phyloP scores from a whole-genome alignment of 805 yeast species.

The Myxozyma monticola region DNA sequence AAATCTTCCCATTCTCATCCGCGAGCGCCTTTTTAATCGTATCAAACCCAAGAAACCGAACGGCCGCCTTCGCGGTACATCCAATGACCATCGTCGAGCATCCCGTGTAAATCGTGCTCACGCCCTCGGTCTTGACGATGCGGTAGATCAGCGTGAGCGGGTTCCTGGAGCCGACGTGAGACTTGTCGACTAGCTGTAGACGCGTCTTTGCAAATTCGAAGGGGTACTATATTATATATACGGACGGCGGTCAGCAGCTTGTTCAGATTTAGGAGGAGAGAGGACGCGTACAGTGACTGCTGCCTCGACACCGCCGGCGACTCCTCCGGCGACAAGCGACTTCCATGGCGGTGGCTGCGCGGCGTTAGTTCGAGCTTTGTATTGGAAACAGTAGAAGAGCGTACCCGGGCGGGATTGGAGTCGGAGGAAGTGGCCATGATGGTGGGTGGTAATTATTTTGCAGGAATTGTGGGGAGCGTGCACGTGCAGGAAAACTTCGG shows the following conservation, averaged over 20 bases:
- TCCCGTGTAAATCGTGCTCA: constrained; percentile 80
- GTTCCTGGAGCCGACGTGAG: constrained; percentile 45
- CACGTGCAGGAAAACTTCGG: too few species aligned
- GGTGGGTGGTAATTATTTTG: too few species aligned
- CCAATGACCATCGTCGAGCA: constrained; percentile 97
- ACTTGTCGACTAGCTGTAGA: constrained; percentile 60
- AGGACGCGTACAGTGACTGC: constrained; percentile 56
- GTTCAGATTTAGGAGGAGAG: not conserved
- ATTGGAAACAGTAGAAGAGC: too few species aligned
- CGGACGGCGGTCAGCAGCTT: too few species aligned
- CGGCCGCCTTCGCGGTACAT: constrained; percentile 94
- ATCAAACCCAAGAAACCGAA: constrained; percentile 90
- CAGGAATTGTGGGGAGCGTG: too few species aligned
- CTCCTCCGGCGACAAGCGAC: constrained; percentile 48
- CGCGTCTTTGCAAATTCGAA: constrained; percentile 97
- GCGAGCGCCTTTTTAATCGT: constrained; percentile 72
- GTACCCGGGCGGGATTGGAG: too few species aligned
- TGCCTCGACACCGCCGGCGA: constrained; percentile 66
- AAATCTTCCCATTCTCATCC: constrained; percentile 81
- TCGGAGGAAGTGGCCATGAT: too few species aligned
- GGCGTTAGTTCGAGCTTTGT: too few species aligned
- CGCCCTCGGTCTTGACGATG: constrained; percentile 75
- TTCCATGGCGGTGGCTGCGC: constrained; percentile 36
- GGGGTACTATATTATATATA: constrained; percentile 54
- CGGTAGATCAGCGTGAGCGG: constrained; percentile 79